Conservation (phyloP, 2,329 filamentous ascomycete species). For the Diaporthe ampelina region DNA sequence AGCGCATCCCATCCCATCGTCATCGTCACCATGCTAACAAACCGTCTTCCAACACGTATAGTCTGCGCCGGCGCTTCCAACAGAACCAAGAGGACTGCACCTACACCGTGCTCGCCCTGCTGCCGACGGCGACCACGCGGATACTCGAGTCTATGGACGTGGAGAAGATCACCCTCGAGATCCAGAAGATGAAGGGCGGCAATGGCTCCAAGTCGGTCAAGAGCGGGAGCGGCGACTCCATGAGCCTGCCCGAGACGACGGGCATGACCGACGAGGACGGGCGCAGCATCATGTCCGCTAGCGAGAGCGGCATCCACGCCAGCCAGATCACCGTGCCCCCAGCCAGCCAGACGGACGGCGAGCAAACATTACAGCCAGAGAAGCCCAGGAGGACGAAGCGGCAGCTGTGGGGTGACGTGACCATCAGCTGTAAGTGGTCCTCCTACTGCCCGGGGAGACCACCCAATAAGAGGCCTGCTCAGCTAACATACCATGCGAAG, state of each 20-base stretch:
- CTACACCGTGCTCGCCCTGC: constrained; percentile 94
- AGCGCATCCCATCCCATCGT: not conserved
- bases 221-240: constrained; percentile 66
- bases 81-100: constrained; percentile 99
- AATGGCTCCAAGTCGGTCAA: constrained; percentile 58
- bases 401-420: constrained; percentile 97
- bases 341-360: constrained; percentile 56
- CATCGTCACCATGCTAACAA: constrained; percentile 28
- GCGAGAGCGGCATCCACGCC: constrained; percentile 86
- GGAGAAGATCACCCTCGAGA: constrained; percentile 91
- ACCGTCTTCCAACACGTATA: constrained; percentile 54
- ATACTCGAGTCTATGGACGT: constrained; percentile 90
- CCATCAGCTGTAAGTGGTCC: constrained; percentile 83
- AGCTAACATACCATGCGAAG: constrained; percentile 58
- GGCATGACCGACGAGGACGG: constrained; percentile 88
- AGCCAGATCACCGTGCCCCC: constrained; percentile 78
- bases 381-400: constrained; percentile 83
- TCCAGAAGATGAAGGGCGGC: constrained; percentile 90
- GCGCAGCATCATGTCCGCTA: constrained; percentile 81
- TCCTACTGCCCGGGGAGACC: too few species aligned
- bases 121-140: constrained; percentile 92
- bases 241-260: constrained; percentile 72
- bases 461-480: not conserved
- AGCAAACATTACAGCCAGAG: constrained; percentile 52
- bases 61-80: constrained; percentile 94